Conservation (phyloP, 163 green algal genomes). For the Chlamydomonas reinhardtii region DNA sequence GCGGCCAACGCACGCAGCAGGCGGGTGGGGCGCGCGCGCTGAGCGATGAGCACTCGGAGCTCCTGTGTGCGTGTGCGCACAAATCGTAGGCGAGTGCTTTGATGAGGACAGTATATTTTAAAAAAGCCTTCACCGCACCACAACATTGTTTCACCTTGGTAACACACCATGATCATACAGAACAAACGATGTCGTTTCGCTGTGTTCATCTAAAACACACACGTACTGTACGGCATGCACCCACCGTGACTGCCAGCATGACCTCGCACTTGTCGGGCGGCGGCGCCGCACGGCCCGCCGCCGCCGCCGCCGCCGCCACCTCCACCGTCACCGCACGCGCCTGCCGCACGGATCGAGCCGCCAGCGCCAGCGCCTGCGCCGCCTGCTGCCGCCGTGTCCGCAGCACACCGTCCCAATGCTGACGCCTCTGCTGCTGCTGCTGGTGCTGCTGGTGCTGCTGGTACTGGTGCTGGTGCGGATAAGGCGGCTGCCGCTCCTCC, state of each 20-base stretch:
- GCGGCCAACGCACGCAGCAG: background rate
- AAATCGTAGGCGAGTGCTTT: background rate
- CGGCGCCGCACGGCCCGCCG: conserved; percentile 3
- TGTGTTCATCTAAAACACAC: too few relatives aligned
- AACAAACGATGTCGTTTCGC: too few relatives aligned
- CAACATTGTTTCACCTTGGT: too few relatives aligned
- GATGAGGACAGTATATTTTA: too few relatives aligned
- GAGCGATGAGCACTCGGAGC: conserved; percentile 12
- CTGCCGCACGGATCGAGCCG: background rate
- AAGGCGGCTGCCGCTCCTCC: too few relatives aligned
- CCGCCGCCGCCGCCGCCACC: conserved; percentile 15
- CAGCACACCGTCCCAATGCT: too few relatives aligned
- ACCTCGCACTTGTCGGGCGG: conserved; percentile 38
- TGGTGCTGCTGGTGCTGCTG: too few relatives aligned
- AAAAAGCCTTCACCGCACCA: too few relatives aligned
- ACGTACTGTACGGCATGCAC: too few relatives aligned
- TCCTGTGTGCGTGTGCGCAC: conserved; percentile 8
- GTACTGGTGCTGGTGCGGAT: too few relatives aligned
- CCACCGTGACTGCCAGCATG: background rate
- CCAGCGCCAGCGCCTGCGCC: background rate
- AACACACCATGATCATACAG: too few relatives aligned
- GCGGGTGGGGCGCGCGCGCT: background rate
- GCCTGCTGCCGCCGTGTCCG: too few relatives aligned
- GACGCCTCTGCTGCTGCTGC: background rate
- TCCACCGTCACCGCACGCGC: background rate